Conservation (phyloP, 1,139 yeast species). For the Scheffersomyces illinoinensis region DNA sequence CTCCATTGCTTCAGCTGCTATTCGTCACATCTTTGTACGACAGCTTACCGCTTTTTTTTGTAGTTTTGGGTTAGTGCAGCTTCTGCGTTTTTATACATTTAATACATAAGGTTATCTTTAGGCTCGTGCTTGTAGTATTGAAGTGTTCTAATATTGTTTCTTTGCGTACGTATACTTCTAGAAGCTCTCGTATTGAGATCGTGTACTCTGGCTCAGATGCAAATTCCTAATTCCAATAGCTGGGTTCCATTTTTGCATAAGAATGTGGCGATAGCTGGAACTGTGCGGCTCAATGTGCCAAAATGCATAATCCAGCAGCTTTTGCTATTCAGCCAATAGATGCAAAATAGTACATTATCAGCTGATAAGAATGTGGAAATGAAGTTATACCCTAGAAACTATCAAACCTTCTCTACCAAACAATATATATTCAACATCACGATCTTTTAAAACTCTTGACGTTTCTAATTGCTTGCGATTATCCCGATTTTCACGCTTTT, state of each 20-base stretch:
- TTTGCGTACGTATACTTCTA: background rate
- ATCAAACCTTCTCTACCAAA: background rate
- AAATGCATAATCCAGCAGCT: background rate
- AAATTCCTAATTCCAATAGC: background rate
- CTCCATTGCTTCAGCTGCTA: background rate
- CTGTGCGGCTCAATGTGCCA: conserved; percentile 1
- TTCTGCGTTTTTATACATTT: background rate
- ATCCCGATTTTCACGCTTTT: background rate
- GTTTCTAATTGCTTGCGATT: background rate
- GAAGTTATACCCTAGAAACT: background rate
- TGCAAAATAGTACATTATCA: background rate
- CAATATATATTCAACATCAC: background rate
- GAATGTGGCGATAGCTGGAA: background rate
- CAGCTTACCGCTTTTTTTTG: background rate
- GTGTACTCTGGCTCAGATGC: background rate
- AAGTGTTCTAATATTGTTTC: background rate
- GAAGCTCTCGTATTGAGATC: background rate
- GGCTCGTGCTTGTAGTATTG: background rate
- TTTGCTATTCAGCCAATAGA: background rate
- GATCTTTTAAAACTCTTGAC: background rate
- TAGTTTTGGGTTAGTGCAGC: background rate
- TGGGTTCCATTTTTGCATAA: background rate
- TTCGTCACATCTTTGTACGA: background rate
- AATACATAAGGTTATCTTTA: background rate
- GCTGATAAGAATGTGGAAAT: background rate